Conservation (phyloP, 257 asterid genomes). For the Solanum clarkiae region DNA sequence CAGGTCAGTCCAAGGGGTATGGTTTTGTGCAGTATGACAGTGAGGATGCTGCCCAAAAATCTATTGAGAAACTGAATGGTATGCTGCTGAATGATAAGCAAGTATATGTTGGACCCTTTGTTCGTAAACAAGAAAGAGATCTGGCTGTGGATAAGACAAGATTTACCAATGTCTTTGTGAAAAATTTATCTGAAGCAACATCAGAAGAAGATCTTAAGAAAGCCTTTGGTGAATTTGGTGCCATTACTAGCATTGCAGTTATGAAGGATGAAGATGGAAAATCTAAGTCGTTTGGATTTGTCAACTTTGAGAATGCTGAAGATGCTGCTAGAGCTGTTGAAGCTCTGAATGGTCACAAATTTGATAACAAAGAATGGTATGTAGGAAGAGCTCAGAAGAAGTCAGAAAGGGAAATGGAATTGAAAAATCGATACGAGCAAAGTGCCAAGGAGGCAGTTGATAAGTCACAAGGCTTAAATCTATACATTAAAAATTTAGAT, state of each 20-base stretch:
- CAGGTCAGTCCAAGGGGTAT: slow-evolving; percentile 78
- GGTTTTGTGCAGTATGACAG: slow-evolving; percentile 82
- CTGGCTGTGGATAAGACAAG: slow-evolving; percentile 46
- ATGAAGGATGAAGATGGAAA: slow-evolving; percentile 85
- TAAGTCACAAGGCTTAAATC: slow-evolving; percentile 66
- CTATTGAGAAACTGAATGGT: slow-evolving; percentile 82
- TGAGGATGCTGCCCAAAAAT: slow-evolving; percentile 78
- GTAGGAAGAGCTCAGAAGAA: slow-evolving; percentile 96
- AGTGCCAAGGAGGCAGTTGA: slow-evolving; percentile 69
- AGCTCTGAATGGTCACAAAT: slow-evolving; percentile 51
- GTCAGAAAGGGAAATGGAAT: slow-evolving; percentile 66
- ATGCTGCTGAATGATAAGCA: slow-evolving; percentile 83
- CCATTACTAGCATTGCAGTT: slow-evolving; percentile 52
- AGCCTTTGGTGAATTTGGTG: slow-evolving; percentile 58
- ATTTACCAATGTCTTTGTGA: slow-evolving; percentile 77
- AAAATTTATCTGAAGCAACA: slow-evolving; percentile 67
- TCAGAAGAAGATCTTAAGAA: slow-evolving; percentile 61
- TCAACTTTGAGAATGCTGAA: slow-evolving; percentile 77
- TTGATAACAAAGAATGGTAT: slow-evolving; percentile 76
- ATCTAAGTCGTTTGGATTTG: slow-evolving; percentile 81
- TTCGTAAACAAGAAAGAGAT: slow-evolving; percentile 84
- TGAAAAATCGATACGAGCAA: slow-evolving; percentile 69
- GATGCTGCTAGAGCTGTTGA: slow-evolving; percentile 92
- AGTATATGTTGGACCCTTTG: slow-evolving; percentile 77
- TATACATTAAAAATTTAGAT: slow-evolving; percentile 80